These are phyloP conservation scores for Biscutella auriculata DNA, from an alignment of 441 rosid species.

Conservation along the genomic window DNA sequence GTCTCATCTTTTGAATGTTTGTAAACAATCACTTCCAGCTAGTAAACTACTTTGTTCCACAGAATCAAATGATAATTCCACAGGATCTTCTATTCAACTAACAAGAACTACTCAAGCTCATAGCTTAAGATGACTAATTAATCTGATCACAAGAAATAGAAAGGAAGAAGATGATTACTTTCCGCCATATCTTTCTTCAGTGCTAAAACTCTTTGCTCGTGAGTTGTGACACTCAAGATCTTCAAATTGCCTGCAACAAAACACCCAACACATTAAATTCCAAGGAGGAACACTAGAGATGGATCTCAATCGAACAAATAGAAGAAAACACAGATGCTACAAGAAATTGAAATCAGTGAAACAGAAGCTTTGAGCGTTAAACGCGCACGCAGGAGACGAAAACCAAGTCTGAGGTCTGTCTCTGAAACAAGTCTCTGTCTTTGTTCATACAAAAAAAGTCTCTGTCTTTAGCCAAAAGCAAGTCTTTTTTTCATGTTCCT, in stretches of 20 bases:
- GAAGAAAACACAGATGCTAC: background rate
- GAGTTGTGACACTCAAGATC: conserved; percentile 2
- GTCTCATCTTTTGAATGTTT: background rate
- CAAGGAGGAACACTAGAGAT: background rate
- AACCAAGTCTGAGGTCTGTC: too few relatives aligned
- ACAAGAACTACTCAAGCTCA: background rate
- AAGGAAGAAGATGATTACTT: conserved; percentile 14
- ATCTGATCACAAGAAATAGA: background rate
- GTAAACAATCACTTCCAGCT: background rate
- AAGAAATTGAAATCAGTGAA: background rate
- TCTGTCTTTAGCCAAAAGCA: too few relatives aligned
- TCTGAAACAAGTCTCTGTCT: too few relatives aligned
- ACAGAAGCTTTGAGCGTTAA: too few relatives aligned
- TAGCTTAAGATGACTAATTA: background rate
- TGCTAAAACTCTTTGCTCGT: background rate
- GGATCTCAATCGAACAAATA: background rate
- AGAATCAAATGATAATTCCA: background rate
- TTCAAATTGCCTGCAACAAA: conserved; percentile 5
- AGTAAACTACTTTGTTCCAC: background rate
- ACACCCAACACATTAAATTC: background rate
- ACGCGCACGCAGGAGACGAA: too few relatives aligned
- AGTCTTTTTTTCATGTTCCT: too few relatives aligned
- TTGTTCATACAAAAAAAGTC: too few relatives aligned
- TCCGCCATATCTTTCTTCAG: conserved; percentile 12
- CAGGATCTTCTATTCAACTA: background rate